phyloP scores from a whole-genome alignment of 129 eudicot genomes.

The Sambucus nigra region DNA sequence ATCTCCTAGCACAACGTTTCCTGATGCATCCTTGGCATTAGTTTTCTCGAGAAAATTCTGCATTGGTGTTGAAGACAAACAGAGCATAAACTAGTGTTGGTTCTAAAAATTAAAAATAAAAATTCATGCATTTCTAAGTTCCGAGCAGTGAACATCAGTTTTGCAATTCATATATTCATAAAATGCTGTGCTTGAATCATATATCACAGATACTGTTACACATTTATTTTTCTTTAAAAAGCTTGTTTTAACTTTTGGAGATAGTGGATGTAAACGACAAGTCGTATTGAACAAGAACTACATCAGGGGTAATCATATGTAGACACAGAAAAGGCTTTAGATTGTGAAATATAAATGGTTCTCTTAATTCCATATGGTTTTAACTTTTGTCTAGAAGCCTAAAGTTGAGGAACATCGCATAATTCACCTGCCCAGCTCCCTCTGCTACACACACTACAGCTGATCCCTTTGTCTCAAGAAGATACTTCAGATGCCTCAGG shows the following conservation, averaged over 20 bases:
- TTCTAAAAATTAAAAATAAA: too few species aligned
- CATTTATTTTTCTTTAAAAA: too few species aligned
- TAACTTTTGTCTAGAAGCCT: background rate
- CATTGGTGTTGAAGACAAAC: constrained; percentile 4
- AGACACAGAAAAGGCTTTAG: background rate
- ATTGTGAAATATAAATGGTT: background rate
- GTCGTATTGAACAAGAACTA: background rate
- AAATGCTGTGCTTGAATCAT: too few species aligned
- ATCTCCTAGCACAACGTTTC: constrained; percentile 75
- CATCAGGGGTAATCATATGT: background rate
- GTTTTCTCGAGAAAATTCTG: constrained; percentile 78
- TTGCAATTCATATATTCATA: too few species aligned
- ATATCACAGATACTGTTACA: too few species aligned
- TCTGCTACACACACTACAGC: constrained; percentile 98
- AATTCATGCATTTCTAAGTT: too few species aligned
- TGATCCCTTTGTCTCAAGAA: constrained; percentile 93
- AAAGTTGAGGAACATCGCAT: constrained; percentile 1
- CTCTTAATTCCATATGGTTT: background rate
- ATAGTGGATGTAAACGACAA: background rate
- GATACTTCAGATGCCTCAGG: constrained; percentile 70
- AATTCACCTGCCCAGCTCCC: constrained; percentile 96
- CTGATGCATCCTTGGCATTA: constrained; percentile 94
- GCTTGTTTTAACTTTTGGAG: background rate
- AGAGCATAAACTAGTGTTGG: background rate
- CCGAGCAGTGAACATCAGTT: background rate